These are phyloP conservation scores for Globisporangium spinosum DNA, from an alignment of 352 stramenopile genomes.

Conservation along the genomic window DNA sequence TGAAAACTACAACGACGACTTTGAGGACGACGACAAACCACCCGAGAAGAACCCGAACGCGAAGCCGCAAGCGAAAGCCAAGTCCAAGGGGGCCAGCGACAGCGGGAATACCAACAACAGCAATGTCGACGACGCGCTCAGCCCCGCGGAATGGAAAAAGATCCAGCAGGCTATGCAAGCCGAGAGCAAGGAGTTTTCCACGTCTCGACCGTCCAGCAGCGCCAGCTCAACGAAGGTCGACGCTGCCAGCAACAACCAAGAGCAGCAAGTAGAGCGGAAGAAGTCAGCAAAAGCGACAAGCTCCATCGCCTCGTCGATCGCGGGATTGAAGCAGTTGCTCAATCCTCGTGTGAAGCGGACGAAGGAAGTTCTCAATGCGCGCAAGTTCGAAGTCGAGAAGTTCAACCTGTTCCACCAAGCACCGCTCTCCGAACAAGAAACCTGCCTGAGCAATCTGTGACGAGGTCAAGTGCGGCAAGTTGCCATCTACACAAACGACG, in stretches of 20 bases:
- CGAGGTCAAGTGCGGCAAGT: slow-evolving; percentile 46
- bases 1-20: slow-evolving; percentile 62
- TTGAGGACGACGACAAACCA: slow-evolving; percentile 34
- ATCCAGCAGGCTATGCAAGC: slow-evolving; percentile 63
- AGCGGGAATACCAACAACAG: slow-evolving; percentile 3
- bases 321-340: slow-evolving; percentile 63
- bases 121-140: slow-evolving; percentile 17
- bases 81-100: slow-evolving; percentile 7
- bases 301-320: slow-evolving; percentile 63
- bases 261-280: slow-evolving; percentile 14
- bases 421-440: slow-evolving; percentile 55
- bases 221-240: slow-evolving; percentile 14
- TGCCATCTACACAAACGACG: slow-evolving; percentile 59
- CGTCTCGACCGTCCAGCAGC: slow-evolving; percentile 26
- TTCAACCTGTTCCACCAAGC: slow-evolving; percentile 61
- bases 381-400: slow-evolving; percentile 67
- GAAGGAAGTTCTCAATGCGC: slow-evolving; percentile 59
- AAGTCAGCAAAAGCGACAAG: slow-evolving; percentile 17
- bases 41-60: slow-evolving; percentile 15
- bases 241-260: slow-evolving; percentile 2
- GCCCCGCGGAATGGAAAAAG: slow-evolving; percentile 36
- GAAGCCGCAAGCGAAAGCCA: slow-evolving; percentile 20
- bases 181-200: slow-evolving; percentile 49
- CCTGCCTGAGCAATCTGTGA: slow-evolving; percentile 48
- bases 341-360: slow-evolving; percentile 54